phyloP scores from a whole-genome alignment of 1,284 basidiomycete genomes.

The Boletus mariae region DNA sequence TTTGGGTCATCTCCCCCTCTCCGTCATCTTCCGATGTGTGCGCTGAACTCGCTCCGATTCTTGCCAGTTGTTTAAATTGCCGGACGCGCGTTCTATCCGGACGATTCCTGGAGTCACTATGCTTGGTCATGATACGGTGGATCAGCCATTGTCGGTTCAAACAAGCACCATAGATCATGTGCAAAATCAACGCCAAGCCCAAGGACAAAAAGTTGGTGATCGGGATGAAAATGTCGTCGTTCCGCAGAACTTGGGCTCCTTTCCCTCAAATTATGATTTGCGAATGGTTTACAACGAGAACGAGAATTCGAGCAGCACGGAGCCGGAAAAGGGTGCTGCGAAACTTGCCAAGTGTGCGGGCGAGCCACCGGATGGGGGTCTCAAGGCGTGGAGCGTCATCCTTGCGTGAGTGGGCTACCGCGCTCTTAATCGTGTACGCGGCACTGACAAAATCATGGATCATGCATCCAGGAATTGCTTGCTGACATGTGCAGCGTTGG shows the following conservation, averaged over 20 bases:
- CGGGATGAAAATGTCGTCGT: neutral
- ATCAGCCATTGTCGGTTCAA: neutral
- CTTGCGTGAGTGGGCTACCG: conserved; percentile 35
- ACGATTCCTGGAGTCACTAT: neutral
- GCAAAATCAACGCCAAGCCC: neutral
- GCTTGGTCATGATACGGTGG: neutral
- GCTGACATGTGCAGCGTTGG: conserved; percentile 18
- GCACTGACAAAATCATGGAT: neutral
- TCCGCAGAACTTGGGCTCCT: neutral
- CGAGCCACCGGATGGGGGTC: conserved; percentile 46
- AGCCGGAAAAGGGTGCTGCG: conserved; percentile 12
- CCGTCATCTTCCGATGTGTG: neutral
- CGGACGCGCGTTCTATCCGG: neutral
- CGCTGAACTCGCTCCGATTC: neutral
- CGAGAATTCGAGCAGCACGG: neutral
- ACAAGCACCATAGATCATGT: conserved; percentile 1
- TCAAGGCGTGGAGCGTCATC: conserved; percentile 51
- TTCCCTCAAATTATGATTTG: neutral
- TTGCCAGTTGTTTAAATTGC: neutral
- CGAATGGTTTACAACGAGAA: conserved; percentile 9
- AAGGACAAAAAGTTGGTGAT: neutral
- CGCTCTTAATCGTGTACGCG: neutral
- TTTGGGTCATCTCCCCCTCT: neutral
- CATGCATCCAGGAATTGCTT: conserved; percentile 14
- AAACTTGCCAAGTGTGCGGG: conserved; percentile 19